Evolutionary conservation across 495 filamentous ascomycete species (phyloP).

Genomic region (Pyrenopolyporus hunteri): DNA sequence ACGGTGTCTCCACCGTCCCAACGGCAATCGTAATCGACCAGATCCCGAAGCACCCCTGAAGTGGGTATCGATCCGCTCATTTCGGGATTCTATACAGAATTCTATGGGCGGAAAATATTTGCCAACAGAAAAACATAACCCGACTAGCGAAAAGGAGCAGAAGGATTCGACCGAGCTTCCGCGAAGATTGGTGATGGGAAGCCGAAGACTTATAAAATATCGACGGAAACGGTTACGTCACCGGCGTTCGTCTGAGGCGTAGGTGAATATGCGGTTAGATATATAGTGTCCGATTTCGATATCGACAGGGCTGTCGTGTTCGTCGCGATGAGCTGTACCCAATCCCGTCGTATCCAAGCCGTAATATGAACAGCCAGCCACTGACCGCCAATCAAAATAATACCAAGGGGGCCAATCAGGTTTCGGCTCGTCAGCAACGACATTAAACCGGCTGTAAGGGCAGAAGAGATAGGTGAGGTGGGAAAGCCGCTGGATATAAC

Average conservation of each 20-base stretch:
- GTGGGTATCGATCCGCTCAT: not conserved
- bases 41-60: constrained; percentile 30
- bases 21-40: constrained; percentile 49
- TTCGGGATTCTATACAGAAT: not conserved
- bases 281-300: constrained; percentile 4
- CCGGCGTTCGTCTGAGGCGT: constrained; percentile 10
- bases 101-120: not conserved
- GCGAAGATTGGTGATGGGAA: not conserved
- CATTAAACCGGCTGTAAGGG: constrained; percentile 1
- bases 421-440: constrained; percentile 18
- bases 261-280: constrained; percentile 1
- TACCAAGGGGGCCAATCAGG: constrained; percentile 13
- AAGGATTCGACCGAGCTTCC: not conserved
- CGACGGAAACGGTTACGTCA: constrained; percentile 34
- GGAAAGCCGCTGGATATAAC: constrained; percentile 33
- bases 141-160: not conserved
- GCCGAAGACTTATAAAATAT: constrained; percentile 2
- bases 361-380: constrained; percentile 9
- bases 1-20: constrained; percentile 40
- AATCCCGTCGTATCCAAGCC: constrained; percentile 2
- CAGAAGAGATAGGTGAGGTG: constrained; percentile 7
- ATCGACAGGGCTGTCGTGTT: constrained; percentile 8
- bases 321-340: constrained; percentile 1
- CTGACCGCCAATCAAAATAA: constrained; percentile 18
- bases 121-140: not conserved